Conservation (phyloP, 148 eudicot genomes). For the Chenopodium album region DNA sequence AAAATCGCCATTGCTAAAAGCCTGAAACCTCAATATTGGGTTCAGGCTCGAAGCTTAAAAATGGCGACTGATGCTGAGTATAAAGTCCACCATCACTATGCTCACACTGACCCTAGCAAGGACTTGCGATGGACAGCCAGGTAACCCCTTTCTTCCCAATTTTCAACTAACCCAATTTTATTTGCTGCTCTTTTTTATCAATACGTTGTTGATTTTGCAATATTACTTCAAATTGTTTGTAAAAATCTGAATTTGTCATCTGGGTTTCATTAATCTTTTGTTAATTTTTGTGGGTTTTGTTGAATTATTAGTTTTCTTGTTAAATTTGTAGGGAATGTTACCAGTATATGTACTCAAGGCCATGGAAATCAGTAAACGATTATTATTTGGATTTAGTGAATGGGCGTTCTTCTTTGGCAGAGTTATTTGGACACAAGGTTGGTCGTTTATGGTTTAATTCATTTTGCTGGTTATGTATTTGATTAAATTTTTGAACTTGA, state of each 20-base stretch:
- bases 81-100: slow-evolving; percentile 44
- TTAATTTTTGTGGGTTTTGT: neutral
- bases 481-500: neutral
- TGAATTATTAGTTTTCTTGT: neutral
- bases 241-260: neutral
- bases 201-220: neutral
- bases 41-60: slow-evolving; percentile 7
- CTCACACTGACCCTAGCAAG: slow-evolving; percentile 63
- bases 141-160: slow-evolving; percentile 21
- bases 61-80: slow-evolving; percentile 13
- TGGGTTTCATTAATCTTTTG: slow-evolving; percentile 7
- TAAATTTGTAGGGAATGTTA: slow-evolving; percentile 60
- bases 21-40: neutral
- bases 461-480: neutral
- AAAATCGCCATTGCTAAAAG: neutral
- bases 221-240: neutral
- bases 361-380: slow-evolving; percentile 63
- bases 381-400: slow-evolving; percentile 61
- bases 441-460: neutral
- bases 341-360: slow-evolving; percentile 68
- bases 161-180: neutral
- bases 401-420: slow-evolving; percentile 46
- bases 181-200: neutral
- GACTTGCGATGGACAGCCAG: slow-evolving; percentile 67
- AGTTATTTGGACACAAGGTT: slow-evolving; percentile 52